Evolutionary conservation across 805 yeast genomes (phyloP).

Genomic region (Yamadazyma olivae): DNA sequence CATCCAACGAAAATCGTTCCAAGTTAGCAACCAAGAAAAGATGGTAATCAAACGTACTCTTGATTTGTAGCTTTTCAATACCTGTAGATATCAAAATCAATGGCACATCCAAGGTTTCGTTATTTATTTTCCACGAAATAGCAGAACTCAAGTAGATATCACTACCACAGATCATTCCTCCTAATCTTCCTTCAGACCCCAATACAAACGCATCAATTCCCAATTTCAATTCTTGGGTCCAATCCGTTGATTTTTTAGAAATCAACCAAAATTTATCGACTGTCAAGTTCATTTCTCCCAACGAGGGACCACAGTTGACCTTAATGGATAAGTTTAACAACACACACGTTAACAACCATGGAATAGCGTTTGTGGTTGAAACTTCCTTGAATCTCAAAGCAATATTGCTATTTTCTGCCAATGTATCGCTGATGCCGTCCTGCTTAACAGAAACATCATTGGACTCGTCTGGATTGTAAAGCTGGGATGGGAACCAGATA

Average conservation of each 20-base stretch:
- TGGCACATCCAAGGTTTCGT: constrained; percentile 54
- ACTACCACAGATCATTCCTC: constrained; percentile 58
- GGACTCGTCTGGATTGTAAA: constrained; percentile 7
- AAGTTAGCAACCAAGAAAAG: constrained; percentile 67
- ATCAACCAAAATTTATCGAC: constrained; percentile 66
- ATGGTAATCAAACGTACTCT: constrained; percentile 80
- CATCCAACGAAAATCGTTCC: constrained; percentile 45
- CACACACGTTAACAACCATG: constrained; percentile 67
- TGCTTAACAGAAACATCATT: not conserved
- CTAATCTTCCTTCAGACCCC: constrained; percentile 71
- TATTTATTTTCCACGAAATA: constrained; percentile 62
- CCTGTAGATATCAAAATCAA: constrained; percentile 61
- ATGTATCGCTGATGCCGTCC: not conserved
- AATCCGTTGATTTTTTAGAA: constrained; percentile 60
- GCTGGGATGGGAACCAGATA: constrained; percentile 61
- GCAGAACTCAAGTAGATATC: constrained; percentile 58
- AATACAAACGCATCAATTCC: constrained; percentile 55
- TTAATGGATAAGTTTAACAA: constrained; percentile 50
- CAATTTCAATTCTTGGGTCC: constrained; percentile 68
- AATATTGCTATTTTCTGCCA: constrained; percentile 32
- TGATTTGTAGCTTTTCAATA: constrained; percentile 52
- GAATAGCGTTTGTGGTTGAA: constrained; percentile 61
- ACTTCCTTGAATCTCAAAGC: constrained; percentile 53
- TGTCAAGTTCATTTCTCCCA: constrained; percentile 60
- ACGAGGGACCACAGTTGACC: constrained; percentile 79